Evolutionary conservation across 1,139 yeast species (phyloP).

Genomic region (Saccharomycopsis hybrid): DNA sequence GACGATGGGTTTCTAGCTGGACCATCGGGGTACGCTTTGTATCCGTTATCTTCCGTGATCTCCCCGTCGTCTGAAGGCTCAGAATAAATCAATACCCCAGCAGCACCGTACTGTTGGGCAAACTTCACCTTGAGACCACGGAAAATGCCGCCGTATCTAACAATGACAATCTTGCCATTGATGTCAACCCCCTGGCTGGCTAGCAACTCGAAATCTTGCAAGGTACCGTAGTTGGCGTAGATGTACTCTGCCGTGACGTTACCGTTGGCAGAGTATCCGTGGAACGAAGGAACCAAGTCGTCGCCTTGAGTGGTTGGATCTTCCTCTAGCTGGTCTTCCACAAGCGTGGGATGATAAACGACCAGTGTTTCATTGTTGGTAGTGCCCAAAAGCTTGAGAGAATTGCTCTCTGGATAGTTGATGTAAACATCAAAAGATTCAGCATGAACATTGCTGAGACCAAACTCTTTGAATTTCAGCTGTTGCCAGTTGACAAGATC

Average conservation of each 20-base stretch:
- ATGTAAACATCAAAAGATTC: constrained; percentile 56
- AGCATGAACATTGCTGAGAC: constrained; percentile 41
- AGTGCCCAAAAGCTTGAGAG: constrained; percentile 15
- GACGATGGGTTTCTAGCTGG: constrained; percentile 64
- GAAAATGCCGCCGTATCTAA: constrained; percentile 53
- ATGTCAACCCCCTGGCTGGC: constrained; percentile 39
- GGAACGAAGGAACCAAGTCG: constrained; percentile 51
- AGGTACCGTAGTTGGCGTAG: constrained; percentile 57
- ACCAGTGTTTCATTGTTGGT: constrained; percentile 16
- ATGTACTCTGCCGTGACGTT: constrained; percentile 53
- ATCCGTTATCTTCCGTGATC: constrained; percentile 43
- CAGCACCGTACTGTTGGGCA: constrained; percentile 59
- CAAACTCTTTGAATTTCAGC: constrained; percentile 55
- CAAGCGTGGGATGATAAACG: constrained; percentile 55
- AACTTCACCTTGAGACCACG: constrained; percentile 64
- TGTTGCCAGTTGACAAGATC: constrained; percentile 63
- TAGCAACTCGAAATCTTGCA: constrained; percentile 45
- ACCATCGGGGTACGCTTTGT: constrained; percentile 55
- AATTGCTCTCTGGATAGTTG: constrained; percentile 53
- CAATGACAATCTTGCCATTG: constrained; percentile 49
- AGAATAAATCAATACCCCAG: constrained; percentile 52
- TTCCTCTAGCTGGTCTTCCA: constrained; percentile 64
- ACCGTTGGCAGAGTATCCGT: constrained; percentile 63
- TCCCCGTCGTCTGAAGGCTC: constrained; percentile 65
- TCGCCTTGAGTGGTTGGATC: constrained; percentile 60